Conservation (phyloP, 1,139 yeast species). For the Ashbya aceris region DNA sequence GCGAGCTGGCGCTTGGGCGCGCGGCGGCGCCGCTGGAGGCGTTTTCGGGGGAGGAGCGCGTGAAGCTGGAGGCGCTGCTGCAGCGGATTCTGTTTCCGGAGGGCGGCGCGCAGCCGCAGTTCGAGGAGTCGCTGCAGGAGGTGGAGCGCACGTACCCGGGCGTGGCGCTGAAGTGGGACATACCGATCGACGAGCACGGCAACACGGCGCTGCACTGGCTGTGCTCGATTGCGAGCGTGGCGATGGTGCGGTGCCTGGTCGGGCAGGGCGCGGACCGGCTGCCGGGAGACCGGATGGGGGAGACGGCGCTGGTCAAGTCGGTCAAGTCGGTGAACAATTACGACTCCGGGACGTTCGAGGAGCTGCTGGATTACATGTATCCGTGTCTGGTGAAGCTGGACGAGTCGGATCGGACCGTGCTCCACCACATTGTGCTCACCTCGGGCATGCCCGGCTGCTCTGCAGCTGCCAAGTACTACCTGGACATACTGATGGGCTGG, state of each 20-base stretch:
- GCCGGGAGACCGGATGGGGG: constrained; percentile 76
- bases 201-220: constrained; percentile 96
- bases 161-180: constrained; percentile 51
- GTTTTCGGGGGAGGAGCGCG: constrained; percentile 12
- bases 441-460: constrained; percentile 65
- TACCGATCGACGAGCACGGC: constrained; percentile 86
- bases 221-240: constrained; percentile 74
- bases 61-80: constrained; percentile 25
- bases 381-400: constrained; percentile 74
- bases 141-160: constrained; percentile 21
- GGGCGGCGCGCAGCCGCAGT: constrained; percentile 10
- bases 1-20: background rate
- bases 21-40: constrained; percentile 7
- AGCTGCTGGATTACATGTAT: constrained; percentile 59
- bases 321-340: constrained; percentile 82
- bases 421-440: constrained; percentile 82
- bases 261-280: constrained; percentile 55
- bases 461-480: constrained; percentile 65
- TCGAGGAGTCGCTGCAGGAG: constrained; percentile 18
- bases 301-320: constrained; percentile 81
- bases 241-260: constrained; percentile 64
- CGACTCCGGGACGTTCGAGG: constrained; percentile 66
- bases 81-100: constrained; percentile 27
- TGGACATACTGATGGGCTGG: constrained; percentile 74
- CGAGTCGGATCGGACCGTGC: constrained; percentile 69